These are phyloP conservation scores for Neurospora sp. DNA, from an alignment of 495 filamentous ascomycete genomes.

Conservation along the genomic window DNA sequence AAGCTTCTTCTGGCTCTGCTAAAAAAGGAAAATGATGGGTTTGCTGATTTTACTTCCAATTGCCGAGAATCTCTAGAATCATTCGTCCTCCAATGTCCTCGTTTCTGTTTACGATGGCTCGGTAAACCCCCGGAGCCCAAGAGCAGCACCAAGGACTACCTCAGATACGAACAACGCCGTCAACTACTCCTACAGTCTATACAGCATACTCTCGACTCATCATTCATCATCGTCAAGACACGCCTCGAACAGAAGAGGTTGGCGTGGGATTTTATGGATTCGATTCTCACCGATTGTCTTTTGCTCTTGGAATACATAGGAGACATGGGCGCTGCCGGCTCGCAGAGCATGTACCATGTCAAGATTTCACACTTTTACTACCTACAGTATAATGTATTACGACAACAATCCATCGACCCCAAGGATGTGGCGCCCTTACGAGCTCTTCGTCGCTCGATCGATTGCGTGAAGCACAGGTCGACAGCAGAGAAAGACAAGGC, in stretches of 20 bases:
- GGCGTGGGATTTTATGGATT: conserved; percentile 42
- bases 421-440: conserved; percentile 34
- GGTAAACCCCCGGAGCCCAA: conserved; percentile 36
- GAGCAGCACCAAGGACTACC: conserved; percentile 35
- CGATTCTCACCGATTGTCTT: conserved; percentile 43
- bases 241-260: conserved; percentile 27
- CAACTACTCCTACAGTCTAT: conserved; percentile 35
- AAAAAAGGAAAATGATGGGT: conserved; percentile 7
- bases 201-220: conserved; percentile 44
- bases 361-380: conserved; percentile 76
- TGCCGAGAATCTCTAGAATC: conserved; percentile 27
- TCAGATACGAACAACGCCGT: conserved; percentile 46
- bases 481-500: conserved; percentile 34
- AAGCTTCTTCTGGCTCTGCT: conserved; percentile 30
- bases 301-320: conserved; percentile 40
- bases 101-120: conserved; percentile 44
- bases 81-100: conserved; percentile 40
- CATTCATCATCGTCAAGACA: conserved; percentile 38
- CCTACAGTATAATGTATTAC: conserved; percentile 39
- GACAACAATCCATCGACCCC: conserved; percentile 21
- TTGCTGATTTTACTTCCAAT: background rate
- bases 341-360: conserved; percentile 34
- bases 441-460: conserved; percentile 40
- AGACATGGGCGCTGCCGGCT: conserved; percentile 14
- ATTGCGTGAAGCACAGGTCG: conserved; percentile 34